Conservation (phyloP, 805 yeast species). For the Schwanniomyces occidentalis region DNA sequence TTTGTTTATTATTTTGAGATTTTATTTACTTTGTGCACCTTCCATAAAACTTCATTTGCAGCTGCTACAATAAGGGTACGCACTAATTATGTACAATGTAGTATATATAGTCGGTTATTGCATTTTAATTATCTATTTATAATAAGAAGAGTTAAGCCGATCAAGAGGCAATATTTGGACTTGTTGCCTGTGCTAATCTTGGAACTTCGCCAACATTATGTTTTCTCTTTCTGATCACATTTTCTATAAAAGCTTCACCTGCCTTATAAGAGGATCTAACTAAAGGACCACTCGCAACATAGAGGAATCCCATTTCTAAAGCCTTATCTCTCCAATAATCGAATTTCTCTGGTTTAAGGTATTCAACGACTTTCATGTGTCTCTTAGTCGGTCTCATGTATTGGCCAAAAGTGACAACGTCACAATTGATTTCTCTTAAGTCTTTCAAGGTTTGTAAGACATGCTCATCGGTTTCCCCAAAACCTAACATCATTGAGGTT, state of each 20-base stretch:
- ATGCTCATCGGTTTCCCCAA: slow-evolving; percentile 95
- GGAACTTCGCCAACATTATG: slow-evolving; percentile 48
- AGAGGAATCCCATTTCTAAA: slow-evolving; percentile 83
- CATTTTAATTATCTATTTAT: too few relatives aligned
- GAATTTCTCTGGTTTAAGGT: slow-evolving; percentile 90
- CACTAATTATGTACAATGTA: too few relatives aligned
- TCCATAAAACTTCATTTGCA: too few relatives aligned
- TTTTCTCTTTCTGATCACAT: slow-evolving; percentile 76
- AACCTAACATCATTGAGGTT: slow-evolving; percentile 93
- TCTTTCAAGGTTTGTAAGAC: slow-evolving; percentile 71
- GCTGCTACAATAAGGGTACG: too few relatives aligned
- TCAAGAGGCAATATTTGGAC: background rate
- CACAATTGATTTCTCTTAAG: slow-evolving; percentile 75
- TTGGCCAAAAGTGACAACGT: slow-evolving; percentile 97
- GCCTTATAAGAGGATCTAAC: slow-evolving; percentile 97
- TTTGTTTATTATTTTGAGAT: too few relatives aligned
- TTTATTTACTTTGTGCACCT: too few relatives aligned
- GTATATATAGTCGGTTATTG: too few relatives aligned
- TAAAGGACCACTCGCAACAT: slow-evolving; percentile 96
- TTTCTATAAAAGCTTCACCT: slow-evolving; percentile 96
- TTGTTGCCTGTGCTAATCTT: slow-evolving; percentile 23
- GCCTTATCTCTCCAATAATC: slow-evolving; percentile 91
- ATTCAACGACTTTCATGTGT: slow-evolving; percentile 97
- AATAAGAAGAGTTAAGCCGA: too few relatives aligned
- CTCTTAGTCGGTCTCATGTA: slow-evolving; percentile 99